Conservation (phyloP, 306 rosid genomes). For the Albizia julibrissin region DNA sequence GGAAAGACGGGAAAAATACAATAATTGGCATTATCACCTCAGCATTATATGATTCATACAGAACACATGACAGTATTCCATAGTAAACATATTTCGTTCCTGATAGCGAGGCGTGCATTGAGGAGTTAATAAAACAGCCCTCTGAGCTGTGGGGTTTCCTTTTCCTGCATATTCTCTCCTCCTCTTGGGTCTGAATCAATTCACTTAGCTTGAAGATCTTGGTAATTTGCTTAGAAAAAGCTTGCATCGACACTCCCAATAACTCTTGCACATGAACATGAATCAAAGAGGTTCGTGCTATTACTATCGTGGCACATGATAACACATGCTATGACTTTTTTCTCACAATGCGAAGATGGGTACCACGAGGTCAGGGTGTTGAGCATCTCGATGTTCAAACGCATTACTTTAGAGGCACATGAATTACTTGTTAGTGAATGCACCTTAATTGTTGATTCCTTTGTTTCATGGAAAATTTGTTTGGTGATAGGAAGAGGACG, state of each 20-base stretch:
- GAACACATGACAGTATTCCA: neutral
- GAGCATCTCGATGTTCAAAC: neutral
- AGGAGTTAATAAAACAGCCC: neutral
- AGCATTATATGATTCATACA: neutral
- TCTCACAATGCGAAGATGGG: neutral
- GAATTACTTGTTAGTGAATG: neutral
- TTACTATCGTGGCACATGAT: neutral
- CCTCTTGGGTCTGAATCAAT: neutral
- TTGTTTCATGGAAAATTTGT: neutral
- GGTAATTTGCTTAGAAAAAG: neutral
- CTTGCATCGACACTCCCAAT: neutral
- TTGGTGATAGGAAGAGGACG: neutral
- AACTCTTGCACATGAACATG: neutral
- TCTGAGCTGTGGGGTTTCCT: neutral
- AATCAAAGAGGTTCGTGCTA: neutral
- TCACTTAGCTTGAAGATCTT: neutral
- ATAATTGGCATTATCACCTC: neutral
- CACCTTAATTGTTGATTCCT: neutral
- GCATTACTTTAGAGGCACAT: neutral
- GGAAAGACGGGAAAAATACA: neutral
- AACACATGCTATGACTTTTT: slow-evolving; percentile 13
- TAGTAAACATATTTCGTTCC: neutral
- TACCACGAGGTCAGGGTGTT: neutral
- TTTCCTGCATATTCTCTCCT: neutral
- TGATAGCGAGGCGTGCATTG: neutral